Percentiles rank a stretch among this genome's conserved stretches.
These are phyloP conservation scores for Penicillium hesseltinei DNA, from an alignment of 2,329 filamentous ascomycete genomes.

Conservation along the genomic window DNA sequence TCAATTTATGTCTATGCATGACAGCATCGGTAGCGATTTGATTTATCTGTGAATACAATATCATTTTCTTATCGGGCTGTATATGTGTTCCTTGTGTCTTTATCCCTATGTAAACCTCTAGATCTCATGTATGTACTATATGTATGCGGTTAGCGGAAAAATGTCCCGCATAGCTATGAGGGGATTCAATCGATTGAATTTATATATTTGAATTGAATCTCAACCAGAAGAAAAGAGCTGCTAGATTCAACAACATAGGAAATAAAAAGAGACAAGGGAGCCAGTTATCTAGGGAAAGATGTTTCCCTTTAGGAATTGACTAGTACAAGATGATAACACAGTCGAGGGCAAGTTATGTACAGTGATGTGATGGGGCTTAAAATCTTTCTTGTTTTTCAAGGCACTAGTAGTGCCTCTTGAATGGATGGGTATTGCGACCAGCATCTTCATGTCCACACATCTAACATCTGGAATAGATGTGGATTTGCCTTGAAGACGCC, in stretches of 20 bases:
- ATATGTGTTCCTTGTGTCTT: slow-evolving; percentile 1
- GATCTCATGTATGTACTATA: background rate
- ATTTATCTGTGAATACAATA: slow-evolving; percentile 30
- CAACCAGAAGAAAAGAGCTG: slow-evolving; percentile 23
- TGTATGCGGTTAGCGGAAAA: background rate
- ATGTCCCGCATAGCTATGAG: background rate
- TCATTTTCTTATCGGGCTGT: slow-evolving; percentile 17
- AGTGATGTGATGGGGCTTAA: slow-evolving; percentile 21
- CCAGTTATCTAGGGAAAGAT: slow-evolving; percentile 16
- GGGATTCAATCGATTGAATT: background rate
- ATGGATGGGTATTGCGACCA: slow-evolving; percentile 9
- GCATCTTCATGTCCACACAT: slow-evolving; percentile 1
- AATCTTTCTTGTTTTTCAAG: slow-evolving; percentile 22
- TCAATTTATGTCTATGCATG: slow-evolving; percentile 26
- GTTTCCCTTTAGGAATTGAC: slow-evolving; percentile 28
- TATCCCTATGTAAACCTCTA: background rate
- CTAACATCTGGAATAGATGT: background rate
- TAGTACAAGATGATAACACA: slow-evolving; percentile 33
- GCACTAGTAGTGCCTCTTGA: slow-evolving; percentile 9
- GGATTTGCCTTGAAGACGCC: background rate
- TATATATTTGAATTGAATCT: slow-evolving; percentile 14
- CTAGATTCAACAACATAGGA: slow-evolving; percentile 29
- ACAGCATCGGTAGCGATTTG: slow-evolving; percentile 31
- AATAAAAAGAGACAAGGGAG: slow-evolving; percentile 28
- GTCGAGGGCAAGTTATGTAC: slow-evolving; percentile 34